Evolutionary conservation across 1,284 basidiomycete genomes (phyloP), one percentile per base, ranked within the genome.

Genomic region (Ganoderma resinaceum): DNA sequence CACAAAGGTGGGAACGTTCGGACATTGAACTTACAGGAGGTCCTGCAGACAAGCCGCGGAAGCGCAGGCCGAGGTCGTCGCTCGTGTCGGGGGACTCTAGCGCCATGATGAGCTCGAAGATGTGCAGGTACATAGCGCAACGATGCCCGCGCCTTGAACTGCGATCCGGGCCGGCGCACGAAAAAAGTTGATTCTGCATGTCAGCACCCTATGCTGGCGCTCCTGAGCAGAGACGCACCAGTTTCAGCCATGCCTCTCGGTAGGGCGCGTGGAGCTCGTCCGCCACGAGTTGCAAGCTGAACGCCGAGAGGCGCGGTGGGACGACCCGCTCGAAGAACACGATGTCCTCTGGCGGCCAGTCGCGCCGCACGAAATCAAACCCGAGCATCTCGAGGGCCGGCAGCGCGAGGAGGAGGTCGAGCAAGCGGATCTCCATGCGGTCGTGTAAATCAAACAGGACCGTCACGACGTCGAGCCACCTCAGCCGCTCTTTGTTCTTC

Each of bases 401-500:
- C 20, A 70, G 59, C 31, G 49, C 18, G 4, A 40, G 42, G 8
- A 68, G 58, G 14, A 59, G 23, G 20, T 49, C 42, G 23, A 49
- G 53, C 26, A 66, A 43, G 16, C 18, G 38, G 11, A 20, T 14
- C 18, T 52, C 59, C 26, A 2, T 20, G 3, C 35, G 55, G 18
- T 55, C 43, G 31, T 66, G 6, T 6, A 31, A 18, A 9, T 49
- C n/a, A 31, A 59, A 4, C 16, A n/a, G n/a, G n/a, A n/a, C n/a
- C n/a, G n/a, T n/a, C n/a, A 23, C 46, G 42, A 71, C 43, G 37
- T 71, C 70, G 31, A 73, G 55, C 20, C 66, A 59, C 0, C 67
- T 63, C 29, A 72, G 49, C 0, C 16, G 18, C 33, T 35, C 53
- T 58, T 69, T 71, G 42, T 46, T 40, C 31, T 49, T 55, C 3